Evolutionary conservation across 306 rosid genomes (phyloP), one percentile per base, ranked within the genome.

Genomic region (Mucuna pruriens): DNA sequence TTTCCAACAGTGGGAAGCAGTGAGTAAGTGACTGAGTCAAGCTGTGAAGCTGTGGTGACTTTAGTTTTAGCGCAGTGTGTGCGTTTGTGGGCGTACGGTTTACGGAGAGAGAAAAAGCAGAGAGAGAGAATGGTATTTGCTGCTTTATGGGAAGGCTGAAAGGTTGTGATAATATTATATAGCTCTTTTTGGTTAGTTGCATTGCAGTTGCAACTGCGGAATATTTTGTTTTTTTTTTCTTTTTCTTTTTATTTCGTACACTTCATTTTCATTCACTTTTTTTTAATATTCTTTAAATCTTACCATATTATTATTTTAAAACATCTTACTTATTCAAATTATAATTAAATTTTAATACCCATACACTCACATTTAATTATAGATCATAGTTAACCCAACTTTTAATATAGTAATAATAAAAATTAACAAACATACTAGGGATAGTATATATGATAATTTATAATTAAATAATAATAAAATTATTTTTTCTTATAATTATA

Each of bases 31-130:
- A n/a, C n/a, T n/a, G n/a, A n/a, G n/a, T n/a, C n/a, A n/a, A n/a
- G n/a, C n/a, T n/a, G n/a, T n/a, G n/a, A n/a, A n/a, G n/a, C n/a
- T n/a, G n/a, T n/a, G n/a, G n/a, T n/a, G n/a, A n/a, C n/a, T n/a
- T n/a, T n/a, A n/a, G n/a, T n/a, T n/a, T n/a, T n/a, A n/a, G n/a
- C n/a, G n/a, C n/a, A n/a, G n/a, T n/a, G n/a, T n/a, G n/a, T n/a
- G n/a, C n/a, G n/a, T n/a, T n/a, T n/a, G n/a, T n/a, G 82, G 80
- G 82, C 66, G 87, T 74, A 83, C 85, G 85, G 80, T 77, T 71
- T 45, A 4, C n/a, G 31, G 58, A 65, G 78, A 62, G 85, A 74
- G 84, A 79, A 15, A 86, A 63, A 65, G n/a, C 74, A 3, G 78
- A 12, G 29, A 70, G 22, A 38, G 51, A 46, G 48, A 48, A 64